Evolutionary conservation across 345 rosid species (phyloP).

Genomic region (Eucalyptus marginata): DNA sequence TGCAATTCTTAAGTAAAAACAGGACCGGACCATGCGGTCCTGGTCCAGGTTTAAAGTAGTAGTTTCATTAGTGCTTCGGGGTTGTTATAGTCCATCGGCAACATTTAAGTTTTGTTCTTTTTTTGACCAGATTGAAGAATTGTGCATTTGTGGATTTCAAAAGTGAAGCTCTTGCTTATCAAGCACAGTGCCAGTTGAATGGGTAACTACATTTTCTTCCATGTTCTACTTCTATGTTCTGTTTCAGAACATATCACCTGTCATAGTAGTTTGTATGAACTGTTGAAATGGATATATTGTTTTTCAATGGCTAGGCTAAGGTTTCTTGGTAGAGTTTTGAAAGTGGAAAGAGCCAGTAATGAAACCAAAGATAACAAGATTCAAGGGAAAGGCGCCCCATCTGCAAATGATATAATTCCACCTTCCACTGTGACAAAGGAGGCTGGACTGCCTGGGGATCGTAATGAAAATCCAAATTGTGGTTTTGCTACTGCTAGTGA

Average conservation of each 20-base stretch:
- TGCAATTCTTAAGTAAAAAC: not conserved
- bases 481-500: slow-evolving; percentile 26
- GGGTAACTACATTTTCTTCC: slow-evolving; percentile 33
- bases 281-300: not conserved
- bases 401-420: slow-evolving; percentile 15
- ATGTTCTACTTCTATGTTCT: not conserved
- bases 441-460: slow-evolving; percentile 9
- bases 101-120: not conserved
- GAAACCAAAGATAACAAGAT: slow-evolving; percentile 26
- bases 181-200: slow-evolving; percentile 73
- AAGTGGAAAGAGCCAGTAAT: slow-evolving; percentile 67
- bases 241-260: not conserved
- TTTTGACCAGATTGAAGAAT: slow-evolving; percentile 44
- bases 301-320: slow-evolving; percentile 45
- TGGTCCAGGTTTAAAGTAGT: not conserved
- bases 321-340: slow-evolving; percentile 87
- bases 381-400: slow-evolving; percentile 20
- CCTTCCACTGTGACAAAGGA: slow-evolving; percentile 9
- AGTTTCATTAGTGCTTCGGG: not conserved
- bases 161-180: slow-evolving; percentile 60
- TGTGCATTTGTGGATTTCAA: slow-evolving; percentile 89
- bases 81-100: not conserved
- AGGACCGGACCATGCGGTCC: not conserved
- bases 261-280: not conserved
- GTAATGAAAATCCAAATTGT: slow-evolving; percentile 11